Base-by-base conservation (phyloP, 176 grass and related monocot genomes). In the Oryza officinalis region DNA sequence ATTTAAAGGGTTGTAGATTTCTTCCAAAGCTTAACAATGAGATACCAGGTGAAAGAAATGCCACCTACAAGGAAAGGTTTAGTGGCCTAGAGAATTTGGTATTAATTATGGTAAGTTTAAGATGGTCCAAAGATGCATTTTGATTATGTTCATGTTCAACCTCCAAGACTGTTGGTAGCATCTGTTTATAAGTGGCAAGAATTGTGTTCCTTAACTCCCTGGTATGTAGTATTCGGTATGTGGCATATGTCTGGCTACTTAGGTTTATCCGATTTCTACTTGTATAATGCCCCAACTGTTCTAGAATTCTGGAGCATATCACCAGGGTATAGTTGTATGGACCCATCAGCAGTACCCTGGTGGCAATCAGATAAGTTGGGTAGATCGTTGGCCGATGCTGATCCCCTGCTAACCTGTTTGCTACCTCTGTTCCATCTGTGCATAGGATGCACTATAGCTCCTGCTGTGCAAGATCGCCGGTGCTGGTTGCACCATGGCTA, bases 11-110 rank as follows among this genome's bases (percentile, higher is more conserved):
- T 30, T 98, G 95, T 82, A 94, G 76, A 64, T 98, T 98, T 85
- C 95, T 98, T 83, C 95, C 95, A 31, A 95, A 85, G 86, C 90
- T 98, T 37, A 98, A 98, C 76, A 98, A 98, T 77, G 95, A 98
- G 86, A 86, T 94, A 59, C 61, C 85, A n/a, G 54, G 40, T 69
- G 30, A 91, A 86, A 93, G 89, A 83, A 95, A 98, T 87, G 84
- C 89, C 52, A 95, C 92, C 20, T 95, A 95, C 85, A 98, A 94
- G 87, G 95, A 98, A 91, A 88, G 95, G 59, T 93, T 98, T 74
- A 88, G 87, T 82, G 90, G 88, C 84, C 80, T 98, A 65, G 57
- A 98, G 78, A 98, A 92, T 87, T 88, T 98, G 85, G 90, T 98
- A n/a, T 49, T 98, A 72, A 95, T 98, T 50, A 95, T 95, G 92